Conservation (phyloP, 345 rosid genomes). For the Citrus hindsii region DNA sequence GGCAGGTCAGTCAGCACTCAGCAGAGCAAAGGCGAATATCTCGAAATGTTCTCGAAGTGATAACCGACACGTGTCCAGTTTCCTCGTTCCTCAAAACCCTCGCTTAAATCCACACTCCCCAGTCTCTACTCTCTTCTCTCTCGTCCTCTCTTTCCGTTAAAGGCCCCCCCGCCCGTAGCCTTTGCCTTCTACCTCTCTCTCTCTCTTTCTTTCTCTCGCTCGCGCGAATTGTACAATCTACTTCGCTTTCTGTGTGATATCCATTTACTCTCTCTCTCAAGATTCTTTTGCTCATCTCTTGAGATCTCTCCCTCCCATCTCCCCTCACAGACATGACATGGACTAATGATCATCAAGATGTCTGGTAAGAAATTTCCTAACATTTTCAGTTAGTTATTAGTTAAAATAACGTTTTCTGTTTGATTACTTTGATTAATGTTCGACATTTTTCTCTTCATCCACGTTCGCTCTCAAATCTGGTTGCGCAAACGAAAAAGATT, state of each 20-base stretch:
- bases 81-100: slow-evolving; percentile 24
- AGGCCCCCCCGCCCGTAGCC: neutral
- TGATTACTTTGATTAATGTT: slow-evolving; percentile 14
- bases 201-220: neutral
- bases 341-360: slow-evolving; percentile 4
- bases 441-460: slow-evolving; percentile 30
- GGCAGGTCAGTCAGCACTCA: neutral
- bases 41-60: slow-evolving; percentile 10
- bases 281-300: neutral
- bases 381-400: neutral
- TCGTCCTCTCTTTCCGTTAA: slow-evolving; percentile 15
- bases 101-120: slow-evolving; percentile 18
- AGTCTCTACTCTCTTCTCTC: neutral
- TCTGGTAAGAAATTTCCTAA: slow-evolving; percentile 11
- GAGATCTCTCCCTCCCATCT: neutral
- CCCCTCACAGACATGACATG: neutral
- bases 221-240: slow-evolving; percentile 16
- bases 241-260: slow-evolving; percentile 14
- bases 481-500: slow-evolving; percentile 30
- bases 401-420: neutral
- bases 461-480: slow-evolving; percentile 43
- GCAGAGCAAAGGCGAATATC: slow-evolving; percentile 1
- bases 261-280: neutral
- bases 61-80: slow-evolving; percentile 30
- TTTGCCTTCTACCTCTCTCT: neutral